A percentile compares a stretch with the other conserved stretches of the same genome.
These are phyloP conservation scores for Batkoa obscura DNA, from an alignment of 371 early-diverging fungal genomes.

Conservation along the genomic window DNA sequence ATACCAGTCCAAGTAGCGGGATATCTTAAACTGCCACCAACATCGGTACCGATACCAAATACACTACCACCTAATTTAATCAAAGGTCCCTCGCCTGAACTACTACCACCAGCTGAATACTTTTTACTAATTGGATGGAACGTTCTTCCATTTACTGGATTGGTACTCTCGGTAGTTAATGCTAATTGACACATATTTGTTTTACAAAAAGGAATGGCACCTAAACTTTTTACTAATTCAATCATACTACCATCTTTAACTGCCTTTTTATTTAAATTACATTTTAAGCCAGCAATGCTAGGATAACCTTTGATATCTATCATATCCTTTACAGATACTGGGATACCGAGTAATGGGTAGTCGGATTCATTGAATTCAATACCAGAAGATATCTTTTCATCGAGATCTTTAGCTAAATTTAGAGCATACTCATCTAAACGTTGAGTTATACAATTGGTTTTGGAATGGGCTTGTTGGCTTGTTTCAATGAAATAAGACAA, in stretches of 20 bases:
- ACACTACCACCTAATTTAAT: neutral
- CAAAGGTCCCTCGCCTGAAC: conserved; percentile 8
- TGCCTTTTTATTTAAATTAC: neutral
- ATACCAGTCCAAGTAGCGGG: conserved; percentile 7
- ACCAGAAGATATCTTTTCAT: neutral
- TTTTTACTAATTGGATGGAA: conserved; percentile 5
- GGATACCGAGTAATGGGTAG: conserved; percentile 6
- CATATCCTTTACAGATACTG: conserved; percentile 7
- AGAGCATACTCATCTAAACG: conserved; percentile 3
- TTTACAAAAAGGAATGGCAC: conserved; percentile 7
- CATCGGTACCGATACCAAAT: conserved; percentile 8
- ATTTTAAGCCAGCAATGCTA: neutral
- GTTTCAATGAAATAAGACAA: neutral
- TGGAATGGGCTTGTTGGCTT: neutral
- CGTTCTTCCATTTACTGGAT: conserved; percentile 5
- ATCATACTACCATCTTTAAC: neutral
- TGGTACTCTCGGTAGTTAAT: neutral
- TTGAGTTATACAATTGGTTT: conserved; percentile 6
- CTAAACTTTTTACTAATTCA: neutral
- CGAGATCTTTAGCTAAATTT: neutral
- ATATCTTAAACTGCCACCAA: conserved; percentile 8
- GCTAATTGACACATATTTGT: conserved; percentile 5
- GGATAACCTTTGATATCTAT: conserved; percentile 4
- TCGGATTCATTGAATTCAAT: neutral
- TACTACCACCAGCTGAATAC: conserved; percentile 7